phyloP scores from a whole-genome alignment of 495 filamentous ascomycete genomes.

The Aspergillus campestris region DNA sequence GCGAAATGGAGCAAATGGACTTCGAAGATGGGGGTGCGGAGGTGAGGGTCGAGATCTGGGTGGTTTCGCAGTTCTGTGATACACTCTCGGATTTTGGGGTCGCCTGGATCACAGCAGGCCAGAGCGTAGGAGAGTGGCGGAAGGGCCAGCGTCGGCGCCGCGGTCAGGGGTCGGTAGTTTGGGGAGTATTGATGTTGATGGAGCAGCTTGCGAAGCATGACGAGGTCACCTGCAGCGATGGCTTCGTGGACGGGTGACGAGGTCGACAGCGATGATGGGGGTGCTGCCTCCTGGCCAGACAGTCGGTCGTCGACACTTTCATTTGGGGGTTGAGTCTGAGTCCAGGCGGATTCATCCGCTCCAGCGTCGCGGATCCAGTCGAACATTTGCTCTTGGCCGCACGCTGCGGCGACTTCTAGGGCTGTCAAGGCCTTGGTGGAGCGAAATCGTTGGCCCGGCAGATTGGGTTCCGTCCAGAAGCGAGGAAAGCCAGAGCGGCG shows the following conservation, averaged over 20 bases:
- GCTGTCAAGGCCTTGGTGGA: constrained; percentile 3
- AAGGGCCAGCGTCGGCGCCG: constrained; percentile 4
- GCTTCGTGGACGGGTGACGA: constrained; percentile 8
- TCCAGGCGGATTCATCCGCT: constrained; percentile 10
- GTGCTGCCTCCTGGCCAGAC: not conserved
- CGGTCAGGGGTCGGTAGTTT: constrained; percentile 4
- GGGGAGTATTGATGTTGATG: not conserved
- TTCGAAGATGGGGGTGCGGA: constrained; percentile 11
- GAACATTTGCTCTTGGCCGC: not conserved
- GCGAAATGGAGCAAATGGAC: constrained; percentile 13
- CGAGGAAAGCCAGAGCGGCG: constrained; percentile 7
- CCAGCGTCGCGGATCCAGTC: constrained; percentile 4
- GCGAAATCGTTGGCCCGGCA: constrained; percentile 4
- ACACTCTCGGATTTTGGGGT: not conserved
- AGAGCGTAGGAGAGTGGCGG: constrained; percentile 5
- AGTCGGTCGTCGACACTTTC: not conserved
- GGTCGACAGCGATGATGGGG: constrained; percentile 2
- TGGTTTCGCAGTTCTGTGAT: constrained; percentile 1
- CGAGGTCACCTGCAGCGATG: constrained; percentile 1
- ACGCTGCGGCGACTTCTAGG: constrained; percentile 7
- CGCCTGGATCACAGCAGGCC: constrained; percentile 2
- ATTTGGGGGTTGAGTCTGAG: no score
- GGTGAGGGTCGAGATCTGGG: constrained; percentile 2
- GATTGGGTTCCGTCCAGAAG: constrained; percentile 14
- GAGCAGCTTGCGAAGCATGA: constrained; percentile 4